Percentiles rank a stretch among this genome's conserved stretches.
phyloP scores from a whole-genome alignment of 2,329 filamentous ascomycete genomes.

The Aspergillus tamarii region DNA sequence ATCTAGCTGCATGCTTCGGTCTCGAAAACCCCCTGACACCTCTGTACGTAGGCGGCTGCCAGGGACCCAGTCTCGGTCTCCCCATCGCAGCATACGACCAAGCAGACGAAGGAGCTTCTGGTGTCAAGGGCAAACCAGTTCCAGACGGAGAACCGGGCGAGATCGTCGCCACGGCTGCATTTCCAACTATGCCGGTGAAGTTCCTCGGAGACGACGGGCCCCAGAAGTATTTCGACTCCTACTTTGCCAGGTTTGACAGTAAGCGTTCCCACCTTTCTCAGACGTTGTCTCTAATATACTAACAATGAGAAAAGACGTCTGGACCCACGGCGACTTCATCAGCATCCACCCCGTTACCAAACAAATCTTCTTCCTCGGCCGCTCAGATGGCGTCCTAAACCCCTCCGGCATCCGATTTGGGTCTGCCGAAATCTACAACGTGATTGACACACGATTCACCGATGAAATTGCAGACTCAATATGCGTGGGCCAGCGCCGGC shows the following conservation, averaged over 20 bases:
- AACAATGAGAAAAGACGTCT: slow-evolving; percentile 25
- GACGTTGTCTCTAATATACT: background rate
- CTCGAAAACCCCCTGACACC: slow-evolving; percentile 69
- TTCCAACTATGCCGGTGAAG: slow-evolving; percentile 74
- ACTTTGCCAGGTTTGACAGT: slow-evolving; percentile 64
- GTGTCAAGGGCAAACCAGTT: slow-evolving; percentile 54
- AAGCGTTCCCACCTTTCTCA: background rate
- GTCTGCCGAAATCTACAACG: slow-evolving; percentile 76
- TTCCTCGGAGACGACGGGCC: slow-evolving; percentile 61
- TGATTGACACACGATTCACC: slow-evolving; percentile 63
- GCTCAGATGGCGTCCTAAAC: slow-evolving; percentile 75
- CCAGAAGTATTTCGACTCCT: slow-evolving; percentile 55
- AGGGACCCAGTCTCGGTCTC: slow-evolving; percentile 57
- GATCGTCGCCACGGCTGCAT: slow-evolving; percentile 69
- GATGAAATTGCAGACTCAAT: slow-evolving; percentile 70
- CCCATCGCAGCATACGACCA: slow-evolving; percentile 64
- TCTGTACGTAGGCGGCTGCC: slow-evolving; percentile 62
- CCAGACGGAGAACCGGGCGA: slow-evolving; percentile 72
- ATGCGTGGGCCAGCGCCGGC: slow-evolving; percentile 76
- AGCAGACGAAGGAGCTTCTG: slow-evolving; percentile 50
- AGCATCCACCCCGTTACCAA: slow-evolving; percentile 69
- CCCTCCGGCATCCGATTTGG: slow-evolving; percentile 81
- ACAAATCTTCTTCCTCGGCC: slow-evolving; percentile 45
- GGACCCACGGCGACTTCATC: slow-evolving; percentile 81
- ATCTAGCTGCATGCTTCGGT: slow-evolving; percentile 57